Evolutionary conservation across 225 moss, liverwort and hornwort genomes (phyloP).

Genomic region (Marchantia polymorpha): DNA sequence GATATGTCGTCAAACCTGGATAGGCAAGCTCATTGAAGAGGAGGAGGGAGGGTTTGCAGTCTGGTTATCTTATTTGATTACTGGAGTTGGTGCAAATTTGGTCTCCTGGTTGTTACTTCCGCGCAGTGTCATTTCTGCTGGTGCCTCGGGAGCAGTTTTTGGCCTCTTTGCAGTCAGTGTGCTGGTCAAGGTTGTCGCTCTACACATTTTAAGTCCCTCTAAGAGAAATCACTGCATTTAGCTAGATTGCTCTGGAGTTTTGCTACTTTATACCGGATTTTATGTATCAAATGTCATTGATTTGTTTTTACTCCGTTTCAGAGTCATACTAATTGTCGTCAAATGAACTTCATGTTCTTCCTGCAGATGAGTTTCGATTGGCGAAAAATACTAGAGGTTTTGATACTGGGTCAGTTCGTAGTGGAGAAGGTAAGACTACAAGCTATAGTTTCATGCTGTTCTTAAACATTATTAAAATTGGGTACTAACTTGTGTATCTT

Average conservation of each 20-base stretch:
- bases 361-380: slow-evolving; percentile 90
- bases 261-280: not conserved
- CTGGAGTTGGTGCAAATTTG: slow-evolving; percentile 94
- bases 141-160: slow-evolving; percentile 97
- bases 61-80: slow-evolving; percentile 88
- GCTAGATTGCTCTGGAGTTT: too few species aligned
- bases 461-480: too few species aligned
- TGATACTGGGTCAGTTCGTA: slow-evolving; percentile 98
- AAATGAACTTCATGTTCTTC: not conserved
- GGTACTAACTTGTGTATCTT: too few species aligned
- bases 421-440: slow-evolving; percentile 72
- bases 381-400: slow-evolving; percentile 92
- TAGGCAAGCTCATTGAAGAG: slow-evolving; percentile 98
- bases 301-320: not conserved
- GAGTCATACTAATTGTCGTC: not conserved
- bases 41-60: slow-evolving; percentile 92
- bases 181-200: slow-evolving; percentile 70
- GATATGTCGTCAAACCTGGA: slow-evolving; percentile 13
- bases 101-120: slow-evolving; percentile 96
- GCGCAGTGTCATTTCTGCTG: slow-evolving; percentile 83
- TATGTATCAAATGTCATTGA: not conserved
- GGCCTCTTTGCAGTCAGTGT: slow-evolving; percentile 97
- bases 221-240: too few species aligned
- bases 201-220: not conserved
- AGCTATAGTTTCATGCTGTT: too few species aligned